Evolutionary conservation across 495 filamentous ascomycete species (phyloP), one percentile per base, ranked within the genome.

Genomic region (Hypoxylon perforatum): DNA sequence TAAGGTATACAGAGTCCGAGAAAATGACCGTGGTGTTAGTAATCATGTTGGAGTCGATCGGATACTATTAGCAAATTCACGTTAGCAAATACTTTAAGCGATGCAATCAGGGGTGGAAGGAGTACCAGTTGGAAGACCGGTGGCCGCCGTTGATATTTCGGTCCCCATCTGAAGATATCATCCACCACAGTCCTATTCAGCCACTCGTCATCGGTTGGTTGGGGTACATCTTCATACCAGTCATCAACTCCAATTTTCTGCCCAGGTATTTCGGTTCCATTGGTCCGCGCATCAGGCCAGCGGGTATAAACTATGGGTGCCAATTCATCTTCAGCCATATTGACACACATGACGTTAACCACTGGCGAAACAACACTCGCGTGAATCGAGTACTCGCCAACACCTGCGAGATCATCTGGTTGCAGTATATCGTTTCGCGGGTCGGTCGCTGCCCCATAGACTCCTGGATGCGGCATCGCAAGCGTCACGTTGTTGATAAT

Each of bases 401-500:
- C 80, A 0, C 90, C 89, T 10, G 72, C 81, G 9, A 89, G 76
- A 28, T 90, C 87, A 17, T 81, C 75, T 0, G 91, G 90, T 64
- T 92, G 90, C 39, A 87, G 70, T 46, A 94, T 91, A 2, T 74
- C 67, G 70, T 93, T 94, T 22, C 61, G 74, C 0, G 76, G 65
- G 63, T 91, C 80, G 21, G 78, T 79, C 0, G 87, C 86, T 2
- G 90, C 90, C 18, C 74, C 73, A 22, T 88, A 84, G 4, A 94
- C 77, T 1, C 88, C 88, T 2, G 85, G 80, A 57, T 93, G 90
- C 0, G 91, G 91, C 81, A 92, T 87, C 1, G 89, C 87, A 64
- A 92, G 82, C 0, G 88, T 91, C 39, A 92, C 84, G 67, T 92
- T 93, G 74, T 91, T 88, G 59, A 92, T 72, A 42, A 89, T 76